Base-by-base conservation (phyloP, 352 stramenopile species). In the Globisporangium acanthophoron region DNA sequence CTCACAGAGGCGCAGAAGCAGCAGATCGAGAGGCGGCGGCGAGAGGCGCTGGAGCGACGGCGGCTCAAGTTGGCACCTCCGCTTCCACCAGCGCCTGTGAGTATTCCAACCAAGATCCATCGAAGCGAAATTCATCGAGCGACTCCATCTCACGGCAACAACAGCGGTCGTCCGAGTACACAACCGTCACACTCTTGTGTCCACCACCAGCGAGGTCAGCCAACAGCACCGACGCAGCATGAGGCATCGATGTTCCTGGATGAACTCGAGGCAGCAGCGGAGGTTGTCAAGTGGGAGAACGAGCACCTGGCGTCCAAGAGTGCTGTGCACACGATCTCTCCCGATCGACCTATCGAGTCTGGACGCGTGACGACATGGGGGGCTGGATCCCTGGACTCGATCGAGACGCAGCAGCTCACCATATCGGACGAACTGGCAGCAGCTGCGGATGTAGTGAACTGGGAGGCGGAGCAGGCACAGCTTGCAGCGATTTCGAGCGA, bases 21-120 rank as follows among this genome's bases (percentile, higher is more conserved):
- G 18, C 64, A 76, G 39, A 80, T 94, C 16, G 85, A 92, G 59
- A 41, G 56, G 4, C 70, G 71, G 33, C 67, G 85, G 18, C 67
- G 55, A 20, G 74, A 87, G 47, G 82, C 81, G 35, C 64, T 94
- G 16, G 74, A 82, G 39, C 80, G 81, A 53, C 64, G 77, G 31
- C 73, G 76, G 64, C 69, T 67, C 15, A 61, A 64, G 13, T 20
- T 65, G 35, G n/a, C 24, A 43, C 11, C 33, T 15, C 8, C 27
- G 3, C 35, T 11, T 20, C 18, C 59, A 37, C 11, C 29, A 15
- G 50, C 50, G 16, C 48, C 7, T 40, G 56, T 20, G 37, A 2
- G 24, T 8, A 3, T 29, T 8, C 7, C n/a, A 13, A 6, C n/a
- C n/a, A 31, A 31, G 18, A 3, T 6, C 37, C 37, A 18, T 16